Base-by-base conservation (phyloP, 345 rosid species). In the Gossypioides kirkii region DNA sequence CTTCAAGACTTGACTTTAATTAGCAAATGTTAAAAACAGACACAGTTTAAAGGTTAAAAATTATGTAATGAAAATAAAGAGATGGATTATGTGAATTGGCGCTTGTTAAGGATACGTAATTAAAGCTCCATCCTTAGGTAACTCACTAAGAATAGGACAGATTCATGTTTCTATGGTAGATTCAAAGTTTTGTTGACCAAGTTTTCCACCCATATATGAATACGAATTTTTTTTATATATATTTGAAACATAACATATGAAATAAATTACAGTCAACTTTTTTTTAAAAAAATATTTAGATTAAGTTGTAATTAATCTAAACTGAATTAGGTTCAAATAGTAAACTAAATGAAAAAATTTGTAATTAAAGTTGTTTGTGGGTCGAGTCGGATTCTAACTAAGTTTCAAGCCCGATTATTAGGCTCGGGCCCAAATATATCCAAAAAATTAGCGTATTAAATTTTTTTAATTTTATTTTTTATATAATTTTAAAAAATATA, bases 361-460 rank as follows among this genome's bases (percentile, higher is more conserved):
- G 1, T 32, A 32, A 32, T 32, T 32, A 32, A 1, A 32, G 38
- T 32, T 5, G 7, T 32, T 32, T 0, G 5, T 32, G 1, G 1
- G 5, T 32, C 5, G 7, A 0, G 38, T 0, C 5, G 7, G 7
- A 0, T 7, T 0, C 1, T 32, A 32, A 32, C 1, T 32, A 32
- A 32, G 5, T 32, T 32, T 32, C 0, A 32, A 7, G 38, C 38
- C 1, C 5, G 1, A 32, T 32, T 32, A 7, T 32, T 32, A 32
- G 7, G 7, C 5, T 0, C 0, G 5, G 0, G 38, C 38, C 38
- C n/a, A n/a, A n/a, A n/a, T n/a, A n/a, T n/a, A n/a, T n/a, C n/a
- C n/a, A n/a, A n/a, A n/a, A n/a, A n/a, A n/a, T n/a, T n/a, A n/a
- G n/a, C n/a, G n/a, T n/a, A n/a, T n/a, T n/a, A n/a, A n/a, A n/a